Evolutionary conservation across 108 stramenopile species (phyloP).

Genomic region (Parmales sp.): DNA sequence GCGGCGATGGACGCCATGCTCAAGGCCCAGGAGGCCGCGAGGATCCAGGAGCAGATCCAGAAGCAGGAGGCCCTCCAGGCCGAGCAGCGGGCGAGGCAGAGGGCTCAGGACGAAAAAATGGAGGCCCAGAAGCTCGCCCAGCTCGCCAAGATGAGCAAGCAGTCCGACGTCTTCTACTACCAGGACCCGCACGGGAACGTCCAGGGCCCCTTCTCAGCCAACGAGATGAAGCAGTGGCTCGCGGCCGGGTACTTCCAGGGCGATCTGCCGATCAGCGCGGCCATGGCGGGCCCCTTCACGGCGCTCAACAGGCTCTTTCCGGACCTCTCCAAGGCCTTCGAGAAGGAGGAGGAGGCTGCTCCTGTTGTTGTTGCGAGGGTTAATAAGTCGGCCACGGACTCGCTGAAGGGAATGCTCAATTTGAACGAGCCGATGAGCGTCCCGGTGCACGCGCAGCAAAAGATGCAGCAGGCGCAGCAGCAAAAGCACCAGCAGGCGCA

Average conservation of each 20-base stretch:
- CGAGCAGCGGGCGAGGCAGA: conserved; percentile 17
- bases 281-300: conserved; percentile 57
- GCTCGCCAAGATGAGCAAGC: conserved; percentile 33
- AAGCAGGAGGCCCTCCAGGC: conserved; percentile 38
- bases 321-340: conserved; percentile 57
- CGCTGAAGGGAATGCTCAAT: background rate
- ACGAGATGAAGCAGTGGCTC: conserved; percentile 94
- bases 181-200: conserved; percentile 80
- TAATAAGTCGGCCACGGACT: conserved; percentile 6
- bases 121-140: conserved; percentile 44
- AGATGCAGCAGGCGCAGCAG: conserved; percentile 9
- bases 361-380: background rate
- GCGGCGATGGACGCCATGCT: too few species aligned
- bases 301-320: conserved; percentile 56
- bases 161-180: conserved; percentile 58
- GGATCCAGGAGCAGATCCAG: conserved; percentile 11
- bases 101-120: conserved; percentile 35
- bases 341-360: conserved; percentile 14
- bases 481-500: too few species aligned
- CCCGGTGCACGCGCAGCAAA: conserved; percentile 2
- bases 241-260: conserved; percentile 95
- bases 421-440: conserved; percentile 3
- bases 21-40: conserved; percentile 9
- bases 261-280: conserved; percentile 73
- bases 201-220: conserved; percentile 85